Conservation (phyloP, 2,329 filamentous ascomycete species). For the Karstenula rhodostoma region DNA sequence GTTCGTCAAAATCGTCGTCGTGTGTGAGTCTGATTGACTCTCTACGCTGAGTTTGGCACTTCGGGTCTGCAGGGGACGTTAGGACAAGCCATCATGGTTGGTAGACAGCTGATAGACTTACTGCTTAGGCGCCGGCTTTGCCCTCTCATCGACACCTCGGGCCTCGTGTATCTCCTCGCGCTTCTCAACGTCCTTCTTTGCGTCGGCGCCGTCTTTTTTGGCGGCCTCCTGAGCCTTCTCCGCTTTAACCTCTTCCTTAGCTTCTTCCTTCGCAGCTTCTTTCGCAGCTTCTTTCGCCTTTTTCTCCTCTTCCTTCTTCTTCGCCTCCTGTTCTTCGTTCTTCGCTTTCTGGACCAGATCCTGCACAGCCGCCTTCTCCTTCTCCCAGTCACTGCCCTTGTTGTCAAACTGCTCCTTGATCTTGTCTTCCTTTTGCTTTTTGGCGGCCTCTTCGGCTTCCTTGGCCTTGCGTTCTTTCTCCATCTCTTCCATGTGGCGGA, state of each 20-base stretch:
- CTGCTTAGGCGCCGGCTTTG: conserved; percentile 24
- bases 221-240: conserved; percentile 42
- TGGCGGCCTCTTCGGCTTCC: conserved; percentile 80
- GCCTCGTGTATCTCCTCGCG: conserved; percentile 30
- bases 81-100: neutral
- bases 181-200: conserved; percentile 21
- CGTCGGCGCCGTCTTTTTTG: conserved; percentile 27
- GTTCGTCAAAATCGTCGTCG: conserved; percentile 24
- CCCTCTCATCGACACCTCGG: conserved; percentile 27
- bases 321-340: conserved; percentile 47
- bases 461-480: conserved; percentile 82
- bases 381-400: conserved; percentile 81
- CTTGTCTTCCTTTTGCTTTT: conserved; percentile 76
- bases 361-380: conserved; percentile 83
- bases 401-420: conserved; percentile 84
- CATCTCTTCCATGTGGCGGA: conserved; percentile 99
- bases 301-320: conserved; percentile 52
- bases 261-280: conserved; percentile 69
- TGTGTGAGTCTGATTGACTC: neutral
- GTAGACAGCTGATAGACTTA: conserved; percentile 16
- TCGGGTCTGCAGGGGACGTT: conserved; percentile 14
- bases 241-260: conserved; percentile 62
- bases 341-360: conserved; percentile 68
- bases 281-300: conserved; percentile 72
- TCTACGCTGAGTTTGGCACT: conserved; percentile 10